These are phyloP conservation scores for Viola odorata DNA, from an alignment of 345 rosid species.

Conservation along the genomic window DNA sequence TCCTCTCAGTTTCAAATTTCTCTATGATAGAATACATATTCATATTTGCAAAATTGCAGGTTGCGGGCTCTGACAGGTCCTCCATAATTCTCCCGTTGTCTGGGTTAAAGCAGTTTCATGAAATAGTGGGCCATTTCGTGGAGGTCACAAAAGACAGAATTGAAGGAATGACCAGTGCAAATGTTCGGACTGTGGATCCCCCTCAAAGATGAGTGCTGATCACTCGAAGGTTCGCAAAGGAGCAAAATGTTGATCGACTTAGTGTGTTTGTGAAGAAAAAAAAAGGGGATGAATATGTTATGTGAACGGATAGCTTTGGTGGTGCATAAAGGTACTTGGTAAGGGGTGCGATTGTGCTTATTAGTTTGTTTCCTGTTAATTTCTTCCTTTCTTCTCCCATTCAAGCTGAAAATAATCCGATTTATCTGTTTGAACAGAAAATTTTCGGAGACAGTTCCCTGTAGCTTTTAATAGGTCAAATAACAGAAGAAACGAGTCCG, in stretches of 20 bases:
- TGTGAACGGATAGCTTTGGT: constrained; percentile 28
- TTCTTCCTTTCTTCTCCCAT: constrained; percentile 14
- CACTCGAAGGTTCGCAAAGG: constrained; percentile 4
- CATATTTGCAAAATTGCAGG: constrained; percentile 38
- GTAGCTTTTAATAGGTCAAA: constrained; percentile 26
- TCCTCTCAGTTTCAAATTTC: too few relatives aligned
- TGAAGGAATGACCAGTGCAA: constrained; percentile 86
- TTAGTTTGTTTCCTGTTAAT: constrained; percentile 23
- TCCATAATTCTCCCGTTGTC: constrained; percentile 93
- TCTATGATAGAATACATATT: too few relatives aligned
- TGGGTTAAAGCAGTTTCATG: constrained; percentile 89
- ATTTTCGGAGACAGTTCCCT: constrained; percentile 19
- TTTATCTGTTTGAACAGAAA: constrained; percentile 28
- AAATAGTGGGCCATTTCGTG: constrained; percentile 88
- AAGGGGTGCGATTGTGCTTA: constrained; percentile 34
- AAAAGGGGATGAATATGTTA: constrained; percentile 16
- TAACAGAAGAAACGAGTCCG: constrained; percentile 20
- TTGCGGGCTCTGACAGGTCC: constrained; percentile 90
- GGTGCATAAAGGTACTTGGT: constrained; percentile 27
- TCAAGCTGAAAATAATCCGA: constrained; percentile 39
- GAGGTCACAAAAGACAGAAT: constrained; percentile 88
- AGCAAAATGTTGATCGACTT: background rate
- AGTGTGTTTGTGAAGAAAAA: constrained; percentile 8
- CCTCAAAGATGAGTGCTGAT: constrained; percentile 65
- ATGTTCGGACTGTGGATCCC: constrained; percentile 81